These are phyloP conservation scores for Cercospora sp. DNA, from an alignment of 2,329 filamentous ascomycete genomes.

Conservation along the genomic window DNA sequence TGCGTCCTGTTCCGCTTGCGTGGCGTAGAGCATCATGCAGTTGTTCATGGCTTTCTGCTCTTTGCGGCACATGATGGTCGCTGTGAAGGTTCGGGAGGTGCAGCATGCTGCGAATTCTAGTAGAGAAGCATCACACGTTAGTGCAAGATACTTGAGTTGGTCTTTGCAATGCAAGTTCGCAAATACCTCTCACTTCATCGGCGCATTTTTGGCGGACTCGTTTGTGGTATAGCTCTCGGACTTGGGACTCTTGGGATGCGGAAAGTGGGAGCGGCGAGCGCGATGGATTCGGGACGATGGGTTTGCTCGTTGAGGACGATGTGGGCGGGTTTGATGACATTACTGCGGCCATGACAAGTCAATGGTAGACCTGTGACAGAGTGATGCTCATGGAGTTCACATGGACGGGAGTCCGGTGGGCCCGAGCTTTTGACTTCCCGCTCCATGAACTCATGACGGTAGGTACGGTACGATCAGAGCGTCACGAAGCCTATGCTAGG, in stretches of 20 bases:
- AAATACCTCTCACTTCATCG: conserved; percentile 51
- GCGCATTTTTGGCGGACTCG: conserved; percentile 75
- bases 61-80: conserved; percentile 80
- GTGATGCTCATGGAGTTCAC: conserved; percentile 3
- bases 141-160: background rate
- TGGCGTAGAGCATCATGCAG: conserved; percentile 88
- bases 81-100: conserved; percentile 77
- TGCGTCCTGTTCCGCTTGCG: conserved; percentile 78
- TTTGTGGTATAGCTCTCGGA: conserved; percentile 77
- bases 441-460: background rate
- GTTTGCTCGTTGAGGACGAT: conserved; percentile 4
- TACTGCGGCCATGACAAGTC: conserved; percentile 24
- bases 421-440: conserved; percentile 5
- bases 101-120: conserved; percentile 91
- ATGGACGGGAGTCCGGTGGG: conserved; percentile 6
- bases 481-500: background rate
- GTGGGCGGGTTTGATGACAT: conserved; percentile 23
- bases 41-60: conserved; percentile 85
- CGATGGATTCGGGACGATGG: conserved; percentile 35
- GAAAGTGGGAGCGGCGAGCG: conserved; percentile 82
- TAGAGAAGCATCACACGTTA: background rate
- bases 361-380: background rate
- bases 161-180: background rate
- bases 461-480: background rate
- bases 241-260: conserved; percentile 76